Conservation (phyloP, 495 filamentous ascomycete genomes). For the Baudoinia panamericana region DNA sequence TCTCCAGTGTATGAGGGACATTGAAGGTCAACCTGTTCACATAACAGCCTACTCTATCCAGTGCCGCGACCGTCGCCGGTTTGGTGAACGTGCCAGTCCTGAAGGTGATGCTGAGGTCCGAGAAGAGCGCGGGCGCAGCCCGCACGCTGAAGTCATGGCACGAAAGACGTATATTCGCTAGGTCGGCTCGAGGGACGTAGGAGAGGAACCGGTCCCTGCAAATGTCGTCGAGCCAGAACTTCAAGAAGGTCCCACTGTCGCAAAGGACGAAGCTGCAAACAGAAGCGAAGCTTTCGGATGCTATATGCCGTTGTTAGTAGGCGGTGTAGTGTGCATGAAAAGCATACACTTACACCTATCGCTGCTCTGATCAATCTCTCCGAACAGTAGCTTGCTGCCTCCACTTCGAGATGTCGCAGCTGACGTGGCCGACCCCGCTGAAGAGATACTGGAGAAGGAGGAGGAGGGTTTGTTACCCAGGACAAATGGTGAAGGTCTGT, state of each 20-base stretch:
- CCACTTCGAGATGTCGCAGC: constrained; percentile 15
- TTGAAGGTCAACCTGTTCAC: constrained; percentile 56
- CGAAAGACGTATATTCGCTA: constrained; percentile 37
- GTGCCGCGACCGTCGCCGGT: constrained; percentile 50
- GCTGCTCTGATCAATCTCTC: constrained; percentile 28
- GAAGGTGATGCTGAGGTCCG: constrained; percentile 47
- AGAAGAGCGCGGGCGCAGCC: constrained; percentile 39
- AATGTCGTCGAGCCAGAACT: constrained; percentile 38
- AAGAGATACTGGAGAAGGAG: constrained; percentile 16
- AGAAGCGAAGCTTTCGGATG: constrained; percentile 19
- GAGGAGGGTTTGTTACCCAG: constrained; percentile 18
- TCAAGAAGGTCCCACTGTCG: constrained; percentile 32
- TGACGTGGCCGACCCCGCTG: constrained; percentile 18
- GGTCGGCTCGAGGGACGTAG: constrained; percentile 31
- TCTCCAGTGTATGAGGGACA: constrained; percentile 54
- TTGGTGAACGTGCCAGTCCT: constrained; percentile 56
- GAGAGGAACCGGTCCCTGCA: constrained; percentile 34
- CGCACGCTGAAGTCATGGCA: constrained; percentile 39
- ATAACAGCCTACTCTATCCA: constrained; percentile 58
- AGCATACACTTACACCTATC: constrained; percentile 17
- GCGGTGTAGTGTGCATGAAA: no score
- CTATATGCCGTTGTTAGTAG: constrained; percentile 6
- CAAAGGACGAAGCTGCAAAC: constrained; percentile 30
- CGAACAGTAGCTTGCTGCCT: constrained; percentile 29
- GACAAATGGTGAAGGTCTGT: constrained; percentile 4